Percentiles rank a stretch among this genome's conserved stretches.
phyloP scores from a whole-genome alignment of 495 filamentous ascomycete species.

The Penicillium dipodomyicola region DNA sequence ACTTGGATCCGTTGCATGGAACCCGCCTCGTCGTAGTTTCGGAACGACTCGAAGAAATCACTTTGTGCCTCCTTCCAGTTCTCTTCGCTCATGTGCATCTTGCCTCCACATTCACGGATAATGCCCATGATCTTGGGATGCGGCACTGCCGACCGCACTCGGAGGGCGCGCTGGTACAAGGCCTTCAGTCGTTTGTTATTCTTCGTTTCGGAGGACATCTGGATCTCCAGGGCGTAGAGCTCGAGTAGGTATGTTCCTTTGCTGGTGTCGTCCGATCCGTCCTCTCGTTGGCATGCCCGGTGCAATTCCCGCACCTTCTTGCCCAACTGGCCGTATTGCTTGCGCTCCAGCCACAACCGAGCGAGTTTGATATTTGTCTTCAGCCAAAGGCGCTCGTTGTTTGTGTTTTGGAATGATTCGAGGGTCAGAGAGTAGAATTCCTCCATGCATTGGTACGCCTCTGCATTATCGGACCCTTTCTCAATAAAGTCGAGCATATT shows the following conservation, averaged over 20 bases:
- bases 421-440: constrained; percentile 93
- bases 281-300: constrained; percentile 80
- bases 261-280: constrained; percentile 89
- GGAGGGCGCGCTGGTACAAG: constrained; percentile 84
- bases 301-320: constrained; percentile 88
- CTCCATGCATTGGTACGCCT: constrained; percentile 84
- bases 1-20: constrained; percentile 96
- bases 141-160: constrained; percentile 89
- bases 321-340: constrained; percentile 76
- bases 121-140: constrained; percentile 99
- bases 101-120: constrained; percentile 96
- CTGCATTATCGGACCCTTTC: constrained; percentile 79
- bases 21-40: constrained; percentile 97
- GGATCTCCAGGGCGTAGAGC: constrained; percentile 95
- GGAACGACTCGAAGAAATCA: constrained; percentile 98
- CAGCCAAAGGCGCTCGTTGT: constrained; percentile 95
- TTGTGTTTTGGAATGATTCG: constrained; percentile 91
- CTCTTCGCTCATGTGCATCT: constrained; percentile 99
- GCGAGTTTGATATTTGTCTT: constrained; percentile 99
- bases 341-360: constrained; percentile 82
- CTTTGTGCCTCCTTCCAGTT: constrained; percentile 97
- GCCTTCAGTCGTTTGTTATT: constrained; percentile 97
- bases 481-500: constrained; percentile 99
- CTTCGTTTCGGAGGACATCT: constrained; percentile 95
- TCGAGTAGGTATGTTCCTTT: constrained; percentile 96